Base-by-base conservation (phyloP, 805 yeast species). In the Suhomyces tanzawaensis region DNA sequence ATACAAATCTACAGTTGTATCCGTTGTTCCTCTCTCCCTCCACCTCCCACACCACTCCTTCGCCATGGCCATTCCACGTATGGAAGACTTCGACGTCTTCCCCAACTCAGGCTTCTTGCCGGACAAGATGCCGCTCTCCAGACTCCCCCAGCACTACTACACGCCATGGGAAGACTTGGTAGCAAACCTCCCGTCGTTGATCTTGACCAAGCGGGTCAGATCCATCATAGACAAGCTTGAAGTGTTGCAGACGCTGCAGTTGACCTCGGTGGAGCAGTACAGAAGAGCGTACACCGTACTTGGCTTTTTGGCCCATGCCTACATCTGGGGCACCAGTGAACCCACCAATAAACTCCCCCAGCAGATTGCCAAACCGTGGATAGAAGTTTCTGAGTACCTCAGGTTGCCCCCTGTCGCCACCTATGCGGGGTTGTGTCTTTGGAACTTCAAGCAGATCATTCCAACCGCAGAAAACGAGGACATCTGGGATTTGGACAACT, bases 381-480 rank as follows among this genome's bases (percentile, higher is more conserved):
- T 85, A 2, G 63, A 62, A 32, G 76, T 79, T 0, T 64, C 85
- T 6, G 76, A 77, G 2, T 51, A 66, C 21, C 69, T 91, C 44
- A 81, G 84, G 16, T 66, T 90, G 12, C 96, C 96, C 1, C 95
- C 96, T 0, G 61, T 90, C 19, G 90, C 88, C 11, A 86, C 96
- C 0, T 91, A 88, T 57, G 87, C 97, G 3, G 85, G 91, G 1
- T 66, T 88, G 45, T 80, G 93, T 46, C 74, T 90, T 32, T 90
- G 97, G 97, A 90, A 90, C 58, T 90, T 77, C 72, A 77, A 75
- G 48, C 72, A 77, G 32, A 76, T 82, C 12, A 51, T 81, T 12
- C 82, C 82, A 3, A 19, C 48, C 2, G 58, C 49, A 13, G 59
- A 42, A 45, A 54, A 28, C 46, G 63, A 34, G 46, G 62, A 43